Evolutionary conservation across 2,329 filamentous ascomycete genomes (phyloP).

Genomic region (Aspergillus vadensis): DNA sequence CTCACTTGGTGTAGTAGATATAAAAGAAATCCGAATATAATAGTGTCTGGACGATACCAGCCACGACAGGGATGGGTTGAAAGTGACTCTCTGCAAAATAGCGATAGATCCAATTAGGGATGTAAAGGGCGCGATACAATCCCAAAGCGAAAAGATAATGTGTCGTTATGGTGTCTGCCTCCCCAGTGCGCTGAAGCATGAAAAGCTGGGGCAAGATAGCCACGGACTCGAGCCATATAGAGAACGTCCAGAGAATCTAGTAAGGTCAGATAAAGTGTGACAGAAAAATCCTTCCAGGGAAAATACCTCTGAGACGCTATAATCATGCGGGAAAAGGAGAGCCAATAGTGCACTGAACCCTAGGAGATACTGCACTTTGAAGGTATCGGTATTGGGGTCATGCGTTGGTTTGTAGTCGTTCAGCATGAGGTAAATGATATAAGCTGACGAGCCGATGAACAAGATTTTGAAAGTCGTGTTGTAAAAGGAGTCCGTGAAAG

Average conservation of each 20-base stretch:
- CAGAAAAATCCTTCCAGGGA: not conserved
- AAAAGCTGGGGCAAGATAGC: slow-evolving; percentile 97
- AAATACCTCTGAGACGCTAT: slow-evolving; percentile 67
- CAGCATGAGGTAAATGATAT: slow-evolving; percentile 97
- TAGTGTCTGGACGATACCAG: slow-evolving; percentile 88
- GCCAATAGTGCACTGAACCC: slow-evolving; percentile 77
- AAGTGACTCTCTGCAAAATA: slow-evolving; percentile 79
- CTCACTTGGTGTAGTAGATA: slow-evolving; percentile 95
- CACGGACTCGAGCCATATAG: slow-evolving; percentile 96
- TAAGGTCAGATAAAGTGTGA: slow-evolving; percentile 18
- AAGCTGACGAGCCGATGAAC: slow-evolving; percentile 86
- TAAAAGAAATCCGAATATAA: slow-evolving; percentile 99
- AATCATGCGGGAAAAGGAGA: slow-evolving; percentile 81
- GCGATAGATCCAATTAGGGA: slow-evolving; percentile 97
- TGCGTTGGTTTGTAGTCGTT: slow-evolving; percentile 97
- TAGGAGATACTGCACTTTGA: slow-evolving; percentile 92
- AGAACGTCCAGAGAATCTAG: slow-evolving; percentile 94
- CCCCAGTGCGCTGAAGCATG: slow-evolving; percentile 95
- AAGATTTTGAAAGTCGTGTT: slow-evolving; percentile 95
- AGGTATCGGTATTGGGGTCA: slow-evolving; percentile 95
- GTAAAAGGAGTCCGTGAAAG: slow-evolving; percentile 77
- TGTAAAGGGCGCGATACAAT: slow-evolving; percentile 89
- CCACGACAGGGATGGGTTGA: slow-evolving; percentile 84
- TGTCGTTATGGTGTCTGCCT: slow-evolving; percentile 98
- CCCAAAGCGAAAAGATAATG: slow-evolving; percentile 96